Evolutionary conservation across 2,329 filamentous ascomycete species (phyloP), one percentile per base, ranked within the genome.

Genomic region (Parascedosporium putredinis): DNA sequence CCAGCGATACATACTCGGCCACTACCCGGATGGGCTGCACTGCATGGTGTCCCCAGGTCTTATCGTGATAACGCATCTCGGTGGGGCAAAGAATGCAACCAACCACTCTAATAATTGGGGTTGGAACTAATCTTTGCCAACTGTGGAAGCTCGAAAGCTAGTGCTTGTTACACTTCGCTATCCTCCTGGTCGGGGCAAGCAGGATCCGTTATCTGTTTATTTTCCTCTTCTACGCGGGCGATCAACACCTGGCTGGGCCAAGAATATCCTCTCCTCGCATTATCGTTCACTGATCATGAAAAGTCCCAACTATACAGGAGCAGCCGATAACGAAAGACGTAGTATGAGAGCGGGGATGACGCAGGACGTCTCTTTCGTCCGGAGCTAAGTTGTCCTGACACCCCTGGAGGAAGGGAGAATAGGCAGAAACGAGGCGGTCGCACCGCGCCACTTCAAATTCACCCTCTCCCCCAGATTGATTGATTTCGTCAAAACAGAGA

Each of bases 231-330:
- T n/a, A n/a, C n/a, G n/a, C n/a, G n/a, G n/a, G n/a, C n/a, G n/a
- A n/a, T n/a, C n/a, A n/a, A 14, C 24, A 4, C 18, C 4, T 27
- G 14, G 31, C n/a, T 12, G 33, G 2, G 3, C 10, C n/a, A 18
- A 7, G n/a, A 12, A 16, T 12, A 2, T 36, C 33, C 18, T 20
- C 12, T 42, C 12, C 38, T n/a, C 23, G 33, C n/a, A n/a, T 38
- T 48, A 38, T 40, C 46, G 16, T 31, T 29, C 33, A 40, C 46
- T 10, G 33, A 22, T 48, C 46, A 48, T 48, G 46, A 48, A 38
- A 24, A 10, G 29, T 29, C n/a, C n/a, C n/a, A n/a, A 42, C 23
- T 42, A 20, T 20, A 16, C 23, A 20, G 14, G 22, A 47, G 36
- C 29, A 47, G 46, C 46, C 46, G 31, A 40, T 38, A 38, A 48